phyloP scores from a whole-genome alignment of 2,329 filamentous ascomycete species.

The Mariannaea sp. region DNA sequence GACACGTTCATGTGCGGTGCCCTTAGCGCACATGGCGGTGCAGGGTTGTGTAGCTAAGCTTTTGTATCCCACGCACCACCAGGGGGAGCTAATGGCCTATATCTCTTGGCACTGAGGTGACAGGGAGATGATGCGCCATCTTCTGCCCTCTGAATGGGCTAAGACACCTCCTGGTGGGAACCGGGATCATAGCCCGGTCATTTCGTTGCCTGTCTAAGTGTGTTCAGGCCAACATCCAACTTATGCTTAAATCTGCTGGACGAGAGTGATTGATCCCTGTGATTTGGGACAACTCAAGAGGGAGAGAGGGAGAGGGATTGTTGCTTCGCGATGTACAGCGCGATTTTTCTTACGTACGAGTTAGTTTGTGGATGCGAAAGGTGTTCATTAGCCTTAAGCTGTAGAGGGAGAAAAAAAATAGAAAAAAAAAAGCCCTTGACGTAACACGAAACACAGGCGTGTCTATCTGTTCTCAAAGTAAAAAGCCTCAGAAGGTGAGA shows the following conservation, averaged over 20 bases:
- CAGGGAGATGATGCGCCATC: background rate
- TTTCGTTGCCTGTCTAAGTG: background rate
- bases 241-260: conserved; percentile 16
- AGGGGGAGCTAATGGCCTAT: conserved; percentile 9
- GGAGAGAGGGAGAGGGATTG: too few species aligned
- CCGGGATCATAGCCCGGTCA: conserved; percentile 7
- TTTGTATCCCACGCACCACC: background rate
- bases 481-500: background rate
- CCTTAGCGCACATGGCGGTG: background rate
- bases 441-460: too few species aligned
- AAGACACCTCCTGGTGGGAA: background rate
- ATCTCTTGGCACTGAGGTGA: conserved; percentile 7
- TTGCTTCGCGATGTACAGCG: too few species aligned
- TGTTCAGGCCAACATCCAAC: conserved; percentile 7
- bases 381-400: too few species aligned
- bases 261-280: background rate
- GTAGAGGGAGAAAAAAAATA: too few species aligned
- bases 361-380: too few species aligned
- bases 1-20: background rate
- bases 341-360: too few species aligned
- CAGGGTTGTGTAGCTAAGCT: background rate
- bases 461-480: background rate
- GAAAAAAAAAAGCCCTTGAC: too few species aligned
- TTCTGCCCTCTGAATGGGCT: background rate
- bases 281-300: background rate